These are phyloP conservation scores for Cyberlindnera maclurae DNA, from an alignment of 805 yeast species.

Conservation along the genomic window DNA sequence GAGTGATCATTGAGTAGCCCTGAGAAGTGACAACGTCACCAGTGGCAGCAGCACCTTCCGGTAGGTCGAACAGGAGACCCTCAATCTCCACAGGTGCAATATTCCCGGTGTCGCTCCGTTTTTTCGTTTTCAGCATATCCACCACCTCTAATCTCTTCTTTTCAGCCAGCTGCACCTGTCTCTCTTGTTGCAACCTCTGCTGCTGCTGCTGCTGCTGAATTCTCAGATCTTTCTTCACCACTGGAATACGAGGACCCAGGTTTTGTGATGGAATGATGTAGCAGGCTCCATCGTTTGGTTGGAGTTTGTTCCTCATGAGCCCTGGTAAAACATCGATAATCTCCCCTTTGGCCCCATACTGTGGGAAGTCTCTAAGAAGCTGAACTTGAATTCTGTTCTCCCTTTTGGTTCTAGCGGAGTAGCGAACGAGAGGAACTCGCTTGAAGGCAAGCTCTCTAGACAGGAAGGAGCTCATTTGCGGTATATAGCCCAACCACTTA, in stretches of 20 bases:
- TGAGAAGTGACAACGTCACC: conserved; percentile 6
- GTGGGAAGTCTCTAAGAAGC: conserved; percentile 58
- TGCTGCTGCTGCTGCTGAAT: conserved; percentile 8
- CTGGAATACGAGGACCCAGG: conserved; percentile 22
- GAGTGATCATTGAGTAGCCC: conserved; percentile 18
- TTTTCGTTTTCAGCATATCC: background rate
- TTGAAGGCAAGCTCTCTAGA: conserved; percentile 6
- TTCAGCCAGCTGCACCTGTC: conserved; percentile 1
- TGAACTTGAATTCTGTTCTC: conserved; percentile 62
- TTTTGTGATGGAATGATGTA: conserved; percentile 39
- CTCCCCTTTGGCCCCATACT: conserved; percentile 65
- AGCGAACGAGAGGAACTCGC: conserved; percentile 30
- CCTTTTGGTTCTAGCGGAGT: conserved; percentile 42
- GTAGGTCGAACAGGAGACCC: conserved; percentile 18
- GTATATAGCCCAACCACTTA: background rate
- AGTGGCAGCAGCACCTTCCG: conserved; percentile 5
- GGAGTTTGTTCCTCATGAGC: conserved; percentile 73
- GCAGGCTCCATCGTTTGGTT: conserved; percentile 65
- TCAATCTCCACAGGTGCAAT: conserved; percentile 13
- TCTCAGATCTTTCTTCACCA: conserved; percentile 17
- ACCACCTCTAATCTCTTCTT: conserved; percentile 2
- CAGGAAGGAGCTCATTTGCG: conserved; percentile 3
- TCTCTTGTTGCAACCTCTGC: conserved; percentile 3
- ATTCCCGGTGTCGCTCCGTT: background rate
- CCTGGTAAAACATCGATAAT: conserved; percentile 71